phyloP scores from a whole-genome alignment of 306 rosid species.

The Mucuna pruriens region DNA sequence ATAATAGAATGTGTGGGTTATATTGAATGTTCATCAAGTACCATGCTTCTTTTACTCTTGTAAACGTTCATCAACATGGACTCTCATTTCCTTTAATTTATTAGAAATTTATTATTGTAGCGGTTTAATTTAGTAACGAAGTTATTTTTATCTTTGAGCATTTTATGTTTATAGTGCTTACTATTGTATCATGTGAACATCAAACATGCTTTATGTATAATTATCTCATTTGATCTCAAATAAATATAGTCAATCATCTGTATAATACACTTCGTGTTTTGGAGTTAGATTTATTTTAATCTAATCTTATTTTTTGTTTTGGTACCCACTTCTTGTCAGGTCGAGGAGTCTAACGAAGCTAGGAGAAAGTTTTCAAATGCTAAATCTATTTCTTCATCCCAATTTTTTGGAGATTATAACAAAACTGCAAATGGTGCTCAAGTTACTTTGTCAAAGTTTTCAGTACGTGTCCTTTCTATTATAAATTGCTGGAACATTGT shows the following conservation, averaged over 20 bases:
- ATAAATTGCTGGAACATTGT: slow-evolving; percentile 11
- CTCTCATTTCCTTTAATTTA: not conserved
- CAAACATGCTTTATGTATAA: not conserved
- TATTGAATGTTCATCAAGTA: not conserved
- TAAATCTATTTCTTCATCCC: slow-evolving; percentile 92
- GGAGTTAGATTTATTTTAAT: not conserved
- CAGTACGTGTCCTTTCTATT: slow-evolving; percentile 55
- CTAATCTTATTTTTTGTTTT: not conserved
- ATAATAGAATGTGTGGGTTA: not conserved
- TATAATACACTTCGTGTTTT: not conserved
- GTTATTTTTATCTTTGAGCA: not conserved
- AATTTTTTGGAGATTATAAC: slow-evolving; percentile 85
- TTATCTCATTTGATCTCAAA: slow-evolving; percentile 5
- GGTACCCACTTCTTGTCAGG: slow-evolving; percentile 27
- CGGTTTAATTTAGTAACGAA: not conserved
- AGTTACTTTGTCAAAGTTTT: slow-evolving; percentile 79
- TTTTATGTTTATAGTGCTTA: not conserved
- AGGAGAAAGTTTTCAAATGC: slow-evolving; percentile 94
- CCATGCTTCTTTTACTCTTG: not conserved
- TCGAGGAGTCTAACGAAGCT: slow-evolving; percentile 86
- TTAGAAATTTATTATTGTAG: not conserved
- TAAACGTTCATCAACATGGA: not conserved
- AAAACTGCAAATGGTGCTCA: slow-evolving; percentile 63
- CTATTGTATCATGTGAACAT: not conserved
- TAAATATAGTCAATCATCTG: not conserved